Percentiles rank a stretch among this genome's conserved stretches.
phyloP scores from a whole-genome alignment of 1,284 basidiomycete species.

The Porogramme epimiltina region DNA sequence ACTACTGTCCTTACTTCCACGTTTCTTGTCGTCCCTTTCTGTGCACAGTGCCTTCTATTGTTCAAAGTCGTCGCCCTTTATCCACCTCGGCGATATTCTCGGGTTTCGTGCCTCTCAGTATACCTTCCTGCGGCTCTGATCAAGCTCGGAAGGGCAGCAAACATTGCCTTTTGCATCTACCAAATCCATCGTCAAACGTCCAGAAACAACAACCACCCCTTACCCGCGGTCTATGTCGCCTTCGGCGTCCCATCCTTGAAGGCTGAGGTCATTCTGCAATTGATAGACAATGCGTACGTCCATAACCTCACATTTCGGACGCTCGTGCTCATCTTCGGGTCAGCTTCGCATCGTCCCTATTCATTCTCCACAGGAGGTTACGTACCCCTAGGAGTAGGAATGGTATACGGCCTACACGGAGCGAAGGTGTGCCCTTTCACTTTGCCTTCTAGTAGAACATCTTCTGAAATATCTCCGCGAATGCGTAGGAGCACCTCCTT shows the following conservation, averaged over 20 bases:
- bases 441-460: too few relatives aligned
- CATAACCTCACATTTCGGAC: too few relatives aligned
- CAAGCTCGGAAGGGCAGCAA: constrained; percentile 17
- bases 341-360: too few relatives aligned
- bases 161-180: constrained; percentile 16
- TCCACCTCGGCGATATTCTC: constrained; percentile 17
- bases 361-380: too few relatives aligned
- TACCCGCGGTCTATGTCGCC: constrained; percentile 8
- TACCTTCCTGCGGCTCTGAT: constrained; percentile 13
- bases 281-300: constrained; percentile 30
- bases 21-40: constrained; percentile 16
- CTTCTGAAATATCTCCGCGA: not conserved
- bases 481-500: not conserved
- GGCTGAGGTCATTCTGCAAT: constrained; percentile 33
- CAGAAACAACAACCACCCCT: not conserved
- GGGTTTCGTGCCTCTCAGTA: constrained; percentile 1
- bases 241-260: constrained; percentile 14
- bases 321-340: too few relatives aligned
- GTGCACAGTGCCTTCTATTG: constrained; percentile 26
- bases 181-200: not conserved
- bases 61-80: constrained; percentile 30
- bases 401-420: too few relatives aligned
- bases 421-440: too few relatives aligned
- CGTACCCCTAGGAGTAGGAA: too few relatives aligned
- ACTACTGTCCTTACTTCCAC: too few relatives aligned